These are phyloP conservation scores for Neckera pumila DNA, from an alignment of 225 moss, liverwort and hornwort species.

Conservation along the genomic window DNA sequence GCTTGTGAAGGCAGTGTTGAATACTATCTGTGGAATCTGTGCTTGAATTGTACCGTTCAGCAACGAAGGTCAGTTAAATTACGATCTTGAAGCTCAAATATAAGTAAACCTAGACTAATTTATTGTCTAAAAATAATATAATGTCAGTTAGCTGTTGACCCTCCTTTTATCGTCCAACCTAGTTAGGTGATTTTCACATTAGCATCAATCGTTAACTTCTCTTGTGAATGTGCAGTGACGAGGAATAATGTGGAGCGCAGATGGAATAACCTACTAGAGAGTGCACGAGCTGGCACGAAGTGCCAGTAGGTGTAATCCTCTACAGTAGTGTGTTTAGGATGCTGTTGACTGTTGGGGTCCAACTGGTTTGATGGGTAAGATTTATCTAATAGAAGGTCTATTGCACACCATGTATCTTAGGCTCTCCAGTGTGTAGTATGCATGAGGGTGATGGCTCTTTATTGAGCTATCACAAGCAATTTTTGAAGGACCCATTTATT, in stretches of 20 bases:
- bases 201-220: not conserved
- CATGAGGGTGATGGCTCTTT: not conserved
- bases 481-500: not conserved
- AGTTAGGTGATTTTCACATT: not conserved
- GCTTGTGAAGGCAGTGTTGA: slow-evolving; percentile 1
- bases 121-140: not conserved
- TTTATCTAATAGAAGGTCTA: not conserved
- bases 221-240: slow-evolving; percentile 5
- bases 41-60: not conserved
- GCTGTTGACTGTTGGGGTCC: not conserved
- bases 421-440: not conserved
- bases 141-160: not conserved
- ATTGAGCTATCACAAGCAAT: not conserved
- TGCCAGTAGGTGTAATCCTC: not conserved
- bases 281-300: not conserved
- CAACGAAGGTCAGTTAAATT: slow-evolving; percentile 4
- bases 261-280: not conserved
- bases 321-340: not conserved
- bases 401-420: not conserved
- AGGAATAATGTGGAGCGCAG: not conserved
- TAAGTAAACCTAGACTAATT: not conserved
- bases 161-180: not conserved
- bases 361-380: not conserved
- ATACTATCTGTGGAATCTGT: not conserved
- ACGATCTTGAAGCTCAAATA: not conserved